A percentile compares a stretch with the other conserved stretches of the same genome.
Evolutionary conservation across 768 basidiomycete species (phyloP).

Genomic region (Lactifluus subvellereus): DNA sequence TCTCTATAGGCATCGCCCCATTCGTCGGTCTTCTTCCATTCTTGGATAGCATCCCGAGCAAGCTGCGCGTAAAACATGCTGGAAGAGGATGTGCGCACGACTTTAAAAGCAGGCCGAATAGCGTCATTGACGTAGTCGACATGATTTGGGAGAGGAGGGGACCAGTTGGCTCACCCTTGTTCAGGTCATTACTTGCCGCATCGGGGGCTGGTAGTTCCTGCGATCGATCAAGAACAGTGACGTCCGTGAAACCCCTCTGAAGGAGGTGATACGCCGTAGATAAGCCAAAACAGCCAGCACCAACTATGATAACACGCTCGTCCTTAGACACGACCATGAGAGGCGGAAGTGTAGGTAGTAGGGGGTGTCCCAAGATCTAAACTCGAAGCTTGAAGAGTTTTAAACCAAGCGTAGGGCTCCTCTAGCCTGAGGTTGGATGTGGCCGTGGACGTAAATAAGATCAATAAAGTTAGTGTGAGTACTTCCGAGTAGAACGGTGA

Average conservation of each 20-base stretch:
- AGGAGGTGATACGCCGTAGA: constrained; percentile 83
- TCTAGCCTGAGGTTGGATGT: no score
- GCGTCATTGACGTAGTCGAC: no score
- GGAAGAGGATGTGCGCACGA: constrained; percentile 68
- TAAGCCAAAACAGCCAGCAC: constrained; percentile 81
- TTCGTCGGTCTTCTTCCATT: constrained; percentile 60
- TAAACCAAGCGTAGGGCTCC: no score
- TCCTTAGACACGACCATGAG: constrained; percentile 25
- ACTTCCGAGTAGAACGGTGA: no score
- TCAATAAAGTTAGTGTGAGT: no score
- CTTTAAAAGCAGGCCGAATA: constrained; percentile 34
- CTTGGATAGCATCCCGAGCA: constrained; percentile 67
- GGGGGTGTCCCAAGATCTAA: no score
- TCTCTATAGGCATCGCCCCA: constrained; percentile 81
- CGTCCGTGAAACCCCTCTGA: constrained; percentile 54
- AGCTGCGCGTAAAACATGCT: constrained; percentile 65
- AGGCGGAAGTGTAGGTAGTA: no score
- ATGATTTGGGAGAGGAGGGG: neutral
- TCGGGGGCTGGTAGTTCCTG: constrained; percentile 69
- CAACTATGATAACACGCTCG: constrained; percentile 55
- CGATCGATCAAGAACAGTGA: constrained; percentile 75
- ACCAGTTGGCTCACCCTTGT: constrained; percentile 32
- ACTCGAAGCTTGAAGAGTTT: no score
- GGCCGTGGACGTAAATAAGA: no score
- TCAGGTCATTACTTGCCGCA: constrained; percentile 61